Evolutionary conservation across 2,329 filamentous ascomycete genomes (phyloP), one percentile per base, ranked within the genome.

Genomic region (Coniochaeta sp.): DNA sequence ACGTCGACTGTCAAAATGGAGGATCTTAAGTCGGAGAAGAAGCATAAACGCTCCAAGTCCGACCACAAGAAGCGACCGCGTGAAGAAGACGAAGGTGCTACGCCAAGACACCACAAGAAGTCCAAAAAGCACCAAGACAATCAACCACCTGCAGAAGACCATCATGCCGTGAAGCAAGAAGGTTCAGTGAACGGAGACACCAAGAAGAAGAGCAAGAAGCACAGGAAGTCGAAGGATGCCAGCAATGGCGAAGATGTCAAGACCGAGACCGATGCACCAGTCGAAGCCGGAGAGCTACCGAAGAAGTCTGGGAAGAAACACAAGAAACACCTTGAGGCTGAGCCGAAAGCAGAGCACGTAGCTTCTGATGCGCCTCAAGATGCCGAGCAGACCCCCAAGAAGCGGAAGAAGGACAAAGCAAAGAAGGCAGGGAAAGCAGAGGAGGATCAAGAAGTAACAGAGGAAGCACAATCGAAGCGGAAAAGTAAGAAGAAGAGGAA

Each of bases 341-440:
- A 63, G 9, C 36, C 58, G 22, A 36, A 54, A 47, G 58, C 34
- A 43, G 47, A 55, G n/a, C 43, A 40, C 1, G 34, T 40, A 26
- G 16, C 40, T 43, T 14, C 52, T 73, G 17, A 69, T 69, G 22
- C 19, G 8, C 22, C 44, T 16, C 52, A 56, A 56, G 52, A 56
- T 31, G 68, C 68, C 26, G 72, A 73, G 59, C 72, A 74, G 58
- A 74, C 74, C 61, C 74, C 77, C 59, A 79, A 76, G 65, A 75
- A 74, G 61, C 67, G 73, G 47, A 79, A 59, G 43, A 61, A 61
- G 52, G 54, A 57, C 31, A 61, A 58, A 55, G 72, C 72, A 59
- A 71, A 71, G 62, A 73, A 74, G 67, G 69, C 72, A 16, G 24
- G 47, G 22, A 60, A 57, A 31, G 52, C 19, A 24, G 50, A 56